Evolutionary conservation across 176 grass and related monocot genomes (phyloP).

Genomic region (Musa schizocarpa): DNA sequence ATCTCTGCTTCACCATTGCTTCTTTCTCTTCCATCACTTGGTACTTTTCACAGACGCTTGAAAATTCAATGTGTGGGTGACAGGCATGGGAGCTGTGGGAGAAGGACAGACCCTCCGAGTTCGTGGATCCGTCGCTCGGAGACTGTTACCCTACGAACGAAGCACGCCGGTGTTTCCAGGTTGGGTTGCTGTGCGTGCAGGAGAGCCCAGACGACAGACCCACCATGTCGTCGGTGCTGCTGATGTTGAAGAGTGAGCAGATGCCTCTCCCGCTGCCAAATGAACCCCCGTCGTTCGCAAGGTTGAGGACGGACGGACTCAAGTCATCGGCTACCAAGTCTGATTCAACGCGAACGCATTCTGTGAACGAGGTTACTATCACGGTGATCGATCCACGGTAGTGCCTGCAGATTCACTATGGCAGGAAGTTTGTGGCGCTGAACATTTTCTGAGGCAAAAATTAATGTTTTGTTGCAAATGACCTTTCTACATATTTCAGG

Average conservation of each 20-base stretch:
- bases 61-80: neutral
- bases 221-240: slow-evolving; percentile 59
- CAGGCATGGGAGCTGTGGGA: slow-evolving; percentile 81
- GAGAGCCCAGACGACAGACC: slow-evolving; percentile 65
- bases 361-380: slow-evolving; percentile 76
- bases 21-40: too few species aligned
- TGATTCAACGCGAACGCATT: slow-evolving; percentile 40
- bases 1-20: too few species aligned
- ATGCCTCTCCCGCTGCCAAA: slow-evolving; percentile 30
- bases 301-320: slow-evolving; percentile 26
- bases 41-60: too few species aligned
- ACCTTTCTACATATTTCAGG: too few species aligned
- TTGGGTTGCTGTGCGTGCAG: slow-evolving; percentile 78
- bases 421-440: too few species aligned
- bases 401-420: too few species aligned
- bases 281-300: slow-evolving; percentile 34
- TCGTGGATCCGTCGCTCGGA: slow-evolving; percentile 54
- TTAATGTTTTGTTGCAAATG: too few species aligned
- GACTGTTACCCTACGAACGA: slow-evolving; percentile 31
- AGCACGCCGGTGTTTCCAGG: slow-evolving; percentile 56
- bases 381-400: slow-evolving; percentile 57
- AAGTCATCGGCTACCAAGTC: slow-evolving; percentile 35
- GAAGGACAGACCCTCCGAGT: slow-evolving; percentile 40
- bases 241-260: slow-evolving; percentile 70
- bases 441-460: too few species aligned